A percentile compares a stretch with the other conserved stretches of the same genome.
Evolutionary conservation across 495 filamentous ascomycete genomes (phyloP).

Genomic region (Xylaria grammica): DNA sequence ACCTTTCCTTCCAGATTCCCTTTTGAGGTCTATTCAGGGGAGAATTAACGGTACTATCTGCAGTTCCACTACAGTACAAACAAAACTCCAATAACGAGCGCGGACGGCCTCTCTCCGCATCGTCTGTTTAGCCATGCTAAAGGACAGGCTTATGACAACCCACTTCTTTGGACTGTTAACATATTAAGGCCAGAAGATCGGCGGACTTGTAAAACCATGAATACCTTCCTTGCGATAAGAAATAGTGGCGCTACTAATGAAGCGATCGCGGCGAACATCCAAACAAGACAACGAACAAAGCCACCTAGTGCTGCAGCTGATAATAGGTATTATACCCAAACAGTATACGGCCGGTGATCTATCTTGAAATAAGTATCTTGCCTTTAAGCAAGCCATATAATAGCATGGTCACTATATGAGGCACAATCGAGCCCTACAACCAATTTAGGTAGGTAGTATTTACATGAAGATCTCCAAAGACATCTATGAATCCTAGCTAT

Average conservation of each 20-base stretch:
- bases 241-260: neutral
- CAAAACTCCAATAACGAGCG: neutral
- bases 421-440: neutral
- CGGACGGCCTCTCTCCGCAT: conserved; percentile 8
- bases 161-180: neutral
- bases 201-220: neutral
- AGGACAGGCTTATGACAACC: neutral
- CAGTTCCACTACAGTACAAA: neutral
- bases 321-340: neutral
- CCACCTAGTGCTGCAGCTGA: neutral
- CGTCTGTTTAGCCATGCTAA: neutral
- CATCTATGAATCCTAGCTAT: too few species aligned
- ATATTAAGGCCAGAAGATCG: neutral
- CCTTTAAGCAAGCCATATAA: too few species aligned
- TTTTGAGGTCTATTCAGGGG: neutral
- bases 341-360: neutral
- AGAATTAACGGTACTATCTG: neutral
- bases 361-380: neutral
- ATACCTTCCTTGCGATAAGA: neutral
- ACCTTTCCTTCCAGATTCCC: neutral
- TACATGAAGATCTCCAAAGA: neutral
- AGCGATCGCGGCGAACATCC: neutral
- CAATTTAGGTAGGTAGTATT: neutral
- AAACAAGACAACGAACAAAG: neutral
- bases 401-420: too few species aligned